phyloP scores from a whole-genome alignment of 2,329 filamentous ascomycete genomes.

The Sporothrix globosa region DNA sequence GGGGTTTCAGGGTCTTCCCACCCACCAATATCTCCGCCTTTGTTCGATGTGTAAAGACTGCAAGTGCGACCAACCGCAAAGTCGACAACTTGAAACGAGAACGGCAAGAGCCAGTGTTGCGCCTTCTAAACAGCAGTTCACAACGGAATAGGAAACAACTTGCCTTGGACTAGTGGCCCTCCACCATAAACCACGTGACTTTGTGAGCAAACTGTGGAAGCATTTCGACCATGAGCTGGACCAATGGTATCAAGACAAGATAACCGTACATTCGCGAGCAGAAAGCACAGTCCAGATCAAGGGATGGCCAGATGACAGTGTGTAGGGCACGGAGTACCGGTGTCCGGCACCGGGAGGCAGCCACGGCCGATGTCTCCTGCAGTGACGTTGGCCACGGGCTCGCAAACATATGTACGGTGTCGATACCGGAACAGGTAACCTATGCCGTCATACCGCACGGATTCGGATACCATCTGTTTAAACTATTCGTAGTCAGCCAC shows the following conservation, averaged over 20 bases:
- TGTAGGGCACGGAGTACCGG: conserved; percentile 2
- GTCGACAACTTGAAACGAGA: neutral
- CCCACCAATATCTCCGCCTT: neutral
- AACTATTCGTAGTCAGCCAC: neutral
- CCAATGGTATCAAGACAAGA: neutral
- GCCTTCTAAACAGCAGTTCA: neutral
- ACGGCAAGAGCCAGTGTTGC: neutral
- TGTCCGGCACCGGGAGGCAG: neutral
- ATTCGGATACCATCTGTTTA: neutral
- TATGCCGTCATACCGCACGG: neutral
- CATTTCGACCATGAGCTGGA: neutral
- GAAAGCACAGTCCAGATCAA: neutral
- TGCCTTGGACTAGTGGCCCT: too few relatives aligned
- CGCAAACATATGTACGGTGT: neutral
- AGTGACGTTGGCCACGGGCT: neutral
- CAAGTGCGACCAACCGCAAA: neutral
- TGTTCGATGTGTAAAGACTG: neutral
- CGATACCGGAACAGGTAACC: neutral
- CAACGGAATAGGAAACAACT: conserved; percentile 1
- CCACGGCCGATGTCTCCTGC: neutral
- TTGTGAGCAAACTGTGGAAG: neutral
- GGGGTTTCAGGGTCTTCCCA: conserved; percentile 6
- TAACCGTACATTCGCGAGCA: neutral
- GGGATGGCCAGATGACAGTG: neutral
- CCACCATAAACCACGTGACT: too few relatives aligned